A percentile compares a stretch with the other conserved stretches of the same genome.
Evolutionary conservation across 371 early-diverging fungal genomes (phyloP).

Genomic region (Mortierella sp.): DNA sequence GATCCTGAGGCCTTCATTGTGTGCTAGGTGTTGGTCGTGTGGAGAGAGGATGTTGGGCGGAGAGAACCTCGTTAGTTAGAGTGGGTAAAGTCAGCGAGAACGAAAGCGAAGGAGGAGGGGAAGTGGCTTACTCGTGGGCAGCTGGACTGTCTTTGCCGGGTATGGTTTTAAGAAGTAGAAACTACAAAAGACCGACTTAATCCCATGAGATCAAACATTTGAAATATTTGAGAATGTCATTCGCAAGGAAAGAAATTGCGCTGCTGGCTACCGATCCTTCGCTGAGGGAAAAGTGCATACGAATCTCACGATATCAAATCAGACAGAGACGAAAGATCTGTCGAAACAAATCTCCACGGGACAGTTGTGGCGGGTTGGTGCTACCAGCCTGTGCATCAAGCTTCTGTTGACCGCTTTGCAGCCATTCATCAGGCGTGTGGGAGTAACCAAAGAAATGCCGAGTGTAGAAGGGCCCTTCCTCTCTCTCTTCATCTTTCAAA

Average conservation of each 20-base stretch:
- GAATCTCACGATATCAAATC: constrained; percentile 48
- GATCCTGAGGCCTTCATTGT: constrained; percentile 57
- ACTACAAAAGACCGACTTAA: not conserved
- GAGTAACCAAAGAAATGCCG: constrained; percentile 10
- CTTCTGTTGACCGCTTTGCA: constrained; percentile 21
- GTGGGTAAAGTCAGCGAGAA: not conserved
- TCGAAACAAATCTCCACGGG: not conserved
- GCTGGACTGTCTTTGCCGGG: not conserved
- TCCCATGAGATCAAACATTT: constrained; percentile 1
- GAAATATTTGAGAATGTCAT: not conserved
- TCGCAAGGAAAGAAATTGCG: not conserved
- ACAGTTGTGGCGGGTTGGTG: constrained; percentile 5
- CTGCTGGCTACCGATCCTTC: constrained; percentile 54
- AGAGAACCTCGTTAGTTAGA: not conserved
- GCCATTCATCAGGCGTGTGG: not conserved
- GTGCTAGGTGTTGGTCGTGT: not conserved
- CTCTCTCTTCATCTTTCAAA: not conserved
- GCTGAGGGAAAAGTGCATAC: constrained; percentile 60
- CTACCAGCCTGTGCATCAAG: constrained; percentile 15
- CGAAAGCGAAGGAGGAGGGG: not conserved
- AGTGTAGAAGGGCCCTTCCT: constrained; percentile 55
- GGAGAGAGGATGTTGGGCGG: not conserved
- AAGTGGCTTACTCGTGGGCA: not conserved
- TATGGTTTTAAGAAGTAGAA: no score
- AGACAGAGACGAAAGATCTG: constrained; percentile 38